These are phyloP conservation scores for Gynochthodes officinalis DNA, from an alignment of 257 asterid genomes.

Conservation along the genomic window DNA sequence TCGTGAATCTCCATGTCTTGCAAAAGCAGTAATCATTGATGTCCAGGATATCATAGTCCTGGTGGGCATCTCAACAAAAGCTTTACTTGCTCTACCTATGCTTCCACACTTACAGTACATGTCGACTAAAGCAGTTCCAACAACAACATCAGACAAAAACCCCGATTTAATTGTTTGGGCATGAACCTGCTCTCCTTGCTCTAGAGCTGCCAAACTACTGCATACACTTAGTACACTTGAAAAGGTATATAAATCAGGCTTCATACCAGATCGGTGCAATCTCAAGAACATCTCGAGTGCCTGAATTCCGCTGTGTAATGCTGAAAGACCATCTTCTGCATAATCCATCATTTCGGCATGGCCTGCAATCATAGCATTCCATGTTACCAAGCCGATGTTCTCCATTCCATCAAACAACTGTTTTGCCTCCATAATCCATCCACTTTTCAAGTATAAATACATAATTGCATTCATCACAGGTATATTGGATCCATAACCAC, in stretches of 20 bases:
- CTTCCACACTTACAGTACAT: constrained; percentile 94
- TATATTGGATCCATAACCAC: constrained; percentile 52
- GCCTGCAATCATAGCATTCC: constrained; percentile 96
- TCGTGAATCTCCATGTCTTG: constrained; percentile 62
- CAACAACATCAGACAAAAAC: constrained; percentile 63
- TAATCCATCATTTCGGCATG: constrained; percentile 60
- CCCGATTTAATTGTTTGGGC: constrained; percentile 79
- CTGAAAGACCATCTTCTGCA: constrained; percentile 46
- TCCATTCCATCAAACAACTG: constrained; percentile 66
- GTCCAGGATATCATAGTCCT: constrained; percentile 93
- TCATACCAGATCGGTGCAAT: constrained; percentile 56
- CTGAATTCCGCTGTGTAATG: constrained; percentile 58
- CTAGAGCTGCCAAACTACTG: constrained; percentile 68
- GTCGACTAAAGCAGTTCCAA: constrained; percentile 81
- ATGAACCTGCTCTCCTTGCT: constrained; percentile 91
- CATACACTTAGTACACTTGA: constrained; percentile 71
- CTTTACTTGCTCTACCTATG: constrained; percentile 64
- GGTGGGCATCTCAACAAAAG: constrained; percentile 70
- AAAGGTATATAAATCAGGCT: constrained; percentile 73
- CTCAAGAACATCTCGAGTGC: constrained; percentile 63
- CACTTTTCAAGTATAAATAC: constrained; percentile 78
- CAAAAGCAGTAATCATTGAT: constrained; percentile 68
- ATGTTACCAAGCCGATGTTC: constrained; percentile 51
- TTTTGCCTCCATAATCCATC: constrained; percentile 60
- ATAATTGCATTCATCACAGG: constrained; percentile 57